Evolutionary conservation across 768 basidiomycete genomes (phyloP), one percentile per base, ranked within the genome.

Genomic region (Paxillus ammoniavirescens): DNA sequence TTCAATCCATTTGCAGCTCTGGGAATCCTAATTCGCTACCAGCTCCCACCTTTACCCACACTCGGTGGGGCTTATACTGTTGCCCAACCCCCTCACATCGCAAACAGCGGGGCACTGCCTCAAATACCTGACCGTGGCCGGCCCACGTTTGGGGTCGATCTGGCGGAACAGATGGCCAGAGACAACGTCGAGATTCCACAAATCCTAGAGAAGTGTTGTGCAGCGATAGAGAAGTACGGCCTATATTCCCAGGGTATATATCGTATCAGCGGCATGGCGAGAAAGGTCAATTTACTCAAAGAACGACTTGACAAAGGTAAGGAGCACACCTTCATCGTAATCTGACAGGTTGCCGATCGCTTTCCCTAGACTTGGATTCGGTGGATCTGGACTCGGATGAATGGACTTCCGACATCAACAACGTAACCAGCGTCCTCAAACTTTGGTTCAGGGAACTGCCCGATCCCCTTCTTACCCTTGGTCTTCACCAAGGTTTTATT

Each of bases 361-460:
- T 42, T 26, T 15, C 35, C 47, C 31, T 58, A 87, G 96, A 98
- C 69, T 72, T 98, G 44, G 91, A 97, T 15, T 77, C 84, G 1
- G 90, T 94, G 35, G 87, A 98, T 71, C 76, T 99, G 48, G 84
- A 93, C 66, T 77, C 86, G 6, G 83, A 89, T 4, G 96, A 98
- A 68, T 94, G 94, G 91, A 82, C 89, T 33, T 79, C 84, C 15
- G 97, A 99, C 68, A 94, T 98, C 72, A 98, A 96, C 74, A 93
- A 91, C 55, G 89, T 98, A 48, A 82, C 97, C n/a, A 91, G 93
- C 52, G 91, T 87, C 21, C 76, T 98, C 57, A 99, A 99, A 72
- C 78, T 94, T 63, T 99, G 97, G 95, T 78, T 99, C 63, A 81
- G 97, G 58, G 97, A 99, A 65, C 77, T 98, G 38, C 95, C 97